Evolutionary conservation across 208 protist genomes (phyloP).

Genomic region (Novymonas esmeraldas): DNA sequence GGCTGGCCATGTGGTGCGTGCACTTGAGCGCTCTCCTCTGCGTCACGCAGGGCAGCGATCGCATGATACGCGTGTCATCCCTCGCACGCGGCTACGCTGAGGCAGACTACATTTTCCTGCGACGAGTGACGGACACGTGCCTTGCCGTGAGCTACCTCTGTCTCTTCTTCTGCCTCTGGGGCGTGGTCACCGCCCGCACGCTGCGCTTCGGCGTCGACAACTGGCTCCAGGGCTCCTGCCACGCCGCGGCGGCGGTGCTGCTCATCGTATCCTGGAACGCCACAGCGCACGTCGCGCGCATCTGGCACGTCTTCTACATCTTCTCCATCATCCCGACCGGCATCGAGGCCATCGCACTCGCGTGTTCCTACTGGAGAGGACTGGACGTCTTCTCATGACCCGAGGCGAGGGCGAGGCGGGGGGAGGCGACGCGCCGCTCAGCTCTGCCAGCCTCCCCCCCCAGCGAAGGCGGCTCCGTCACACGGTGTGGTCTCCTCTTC

Average conservation of each 20-base stretch:
- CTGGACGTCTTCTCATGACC: slow-evolving; percentile 40
- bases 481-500: too few species aligned
- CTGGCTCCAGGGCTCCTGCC: slow-evolving; percentile 53
- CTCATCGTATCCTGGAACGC: slow-evolving; percentile 61
- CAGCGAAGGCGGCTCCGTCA: too few species aligned
- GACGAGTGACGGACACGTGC: slow-evolving; percentile 40
- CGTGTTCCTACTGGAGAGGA: slow-evolving; percentile 46
- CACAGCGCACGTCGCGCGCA: slow-evolving; percentile 40
- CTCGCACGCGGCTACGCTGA: slow-evolving; percentile 32
- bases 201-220: slow-evolving; percentile 64
- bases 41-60: slow-evolving; percentile 45
- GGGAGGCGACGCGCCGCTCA: too few species aligned
- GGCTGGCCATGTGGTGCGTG: slow-evolving; percentile 44
- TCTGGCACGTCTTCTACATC: slow-evolving; percentile 79
- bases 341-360: slow-evolving; percentile 53
- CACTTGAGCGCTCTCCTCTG: slow-evolving; percentile 71
- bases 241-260: slow-evolving; percentile 53
- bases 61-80: slow-evolving; percentile 52
- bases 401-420: background rate
- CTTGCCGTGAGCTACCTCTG: slow-evolving; percentile 56
- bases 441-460: too few species aligned
- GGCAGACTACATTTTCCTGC: slow-evolving; percentile 48
- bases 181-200: slow-evolving; percentile 64
- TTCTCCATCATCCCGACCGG: slow-evolving; percentile 74
- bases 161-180: slow-evolving; percentile 52